Evolutionary conservation across 305 asterid genomes (phyloP).

Genomic region (Withania somnifera): DNA sequence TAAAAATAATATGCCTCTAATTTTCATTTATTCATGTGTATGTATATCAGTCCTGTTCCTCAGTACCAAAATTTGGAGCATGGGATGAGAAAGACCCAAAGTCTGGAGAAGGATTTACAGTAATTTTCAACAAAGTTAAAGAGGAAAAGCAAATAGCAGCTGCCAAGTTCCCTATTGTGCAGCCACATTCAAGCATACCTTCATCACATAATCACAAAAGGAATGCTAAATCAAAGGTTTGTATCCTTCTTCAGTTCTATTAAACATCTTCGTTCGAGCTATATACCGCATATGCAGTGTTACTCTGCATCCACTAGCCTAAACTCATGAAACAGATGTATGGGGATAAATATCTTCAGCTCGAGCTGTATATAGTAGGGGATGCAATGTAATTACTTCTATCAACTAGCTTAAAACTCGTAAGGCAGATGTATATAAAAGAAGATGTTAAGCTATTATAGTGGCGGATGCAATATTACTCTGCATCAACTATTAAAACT

Average conservation of each 20-base stretch:
- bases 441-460: background rate
- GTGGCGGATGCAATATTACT: background rate
- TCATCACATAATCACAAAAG: constrained; percentile 12
- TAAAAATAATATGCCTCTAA: background rate
- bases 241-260: no score
- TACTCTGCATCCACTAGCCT: background rate
- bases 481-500: background rate
- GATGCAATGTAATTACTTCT: no score
- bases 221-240: constrained; percentile 31
- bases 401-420: no score
- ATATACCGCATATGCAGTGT: background rate
- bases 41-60: constrained; percentile 29
- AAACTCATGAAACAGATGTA: background rate
- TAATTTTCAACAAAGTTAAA: constrained; percentile 63
- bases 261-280: background rate
- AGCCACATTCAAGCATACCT: constrained; percentile 13
- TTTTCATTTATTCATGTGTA: background rate
- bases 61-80: constrained; percentile 71
- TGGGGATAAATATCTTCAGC: background rate
- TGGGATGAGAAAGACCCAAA: constrained; percentile 65
- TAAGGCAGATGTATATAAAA: no score
- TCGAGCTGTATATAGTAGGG: background rate
- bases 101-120: constrained; percentile 64
- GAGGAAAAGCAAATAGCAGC: constrained; percentile 69
- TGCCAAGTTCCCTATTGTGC: constrained; percentile 34